Base-by-base conservation (phyloP, 495 filamentous ascomycete species). In the Bacidia gigantensis region DNA sequence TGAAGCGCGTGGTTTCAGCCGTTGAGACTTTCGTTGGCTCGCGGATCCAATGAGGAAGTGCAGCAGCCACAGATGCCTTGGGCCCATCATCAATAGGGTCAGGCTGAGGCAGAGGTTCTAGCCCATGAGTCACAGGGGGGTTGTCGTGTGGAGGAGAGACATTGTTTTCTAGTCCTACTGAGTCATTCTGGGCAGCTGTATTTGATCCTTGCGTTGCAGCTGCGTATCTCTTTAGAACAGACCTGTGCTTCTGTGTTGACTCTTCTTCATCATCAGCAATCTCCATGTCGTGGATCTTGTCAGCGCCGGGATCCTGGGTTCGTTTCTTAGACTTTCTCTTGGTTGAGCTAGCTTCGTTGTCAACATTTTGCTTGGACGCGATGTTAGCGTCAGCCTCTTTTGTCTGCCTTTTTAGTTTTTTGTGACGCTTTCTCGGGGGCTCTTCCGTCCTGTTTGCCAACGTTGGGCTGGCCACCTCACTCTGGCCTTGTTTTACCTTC, bases 81-180 rank as follows among this genome's bases (percentile, higher is more conserved):
- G 67, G 65, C 26, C 73, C 60, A 25, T 81, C 73, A 9, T 71
- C 66, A 0, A 75, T 73, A 17, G 76, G 76, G 51, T 77, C 72
- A 26, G 87, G 86, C 57, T 92, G 86, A 20, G 87, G 88, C 11
- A 94, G 63, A 12, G 85, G 87, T 52, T 80, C 79, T 2, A 95
- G 72, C 5, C 79, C 83, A 50, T 89, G 75, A 10, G 82, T 47
- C 7, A 60, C 45, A 5, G 41, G 26, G 3, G 20, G 21, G 14
- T 14, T 3, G 5, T 50, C 23, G 5, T 47, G 11, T 41, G 12
- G 24, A 22, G 43, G 11, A 17, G 21, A 32, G 29, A 17, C 10
- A 21, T 58, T 5, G 12, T 42, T 41, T 26, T 49, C 32, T 17
- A 3, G 26, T 3, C n/a, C 38, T 12, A 25, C 29, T 26, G 7